Base-by-base conservation (phyloP, 2,329 filamentous ascomycete species). In the Nigrospora oryzae region DNA sequence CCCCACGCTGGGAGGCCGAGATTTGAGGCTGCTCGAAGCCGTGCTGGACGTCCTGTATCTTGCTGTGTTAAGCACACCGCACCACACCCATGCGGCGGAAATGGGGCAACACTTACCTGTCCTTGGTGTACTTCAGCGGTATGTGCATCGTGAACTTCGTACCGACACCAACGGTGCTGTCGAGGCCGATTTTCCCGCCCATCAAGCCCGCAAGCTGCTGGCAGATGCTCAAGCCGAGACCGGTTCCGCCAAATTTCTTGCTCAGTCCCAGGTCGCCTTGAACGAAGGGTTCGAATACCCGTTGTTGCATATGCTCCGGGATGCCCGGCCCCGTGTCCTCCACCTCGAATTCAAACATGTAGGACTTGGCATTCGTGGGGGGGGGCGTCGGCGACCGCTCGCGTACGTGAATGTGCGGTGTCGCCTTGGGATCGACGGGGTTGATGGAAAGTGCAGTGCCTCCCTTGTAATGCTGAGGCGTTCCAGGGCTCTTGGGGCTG, bases 251-350 rank as follows among this genome's bases (percentile, higher is more conserved):
- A 58, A 84, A 94, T 57, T 93, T 93, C 63, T 89, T 94, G 68
- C 86, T 94, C 14, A 96, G 67, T 1, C 89, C 86, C 2, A 93
- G 68, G 58, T 95, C 89, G n/a, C 86, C 90, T 63, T 96, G 90
- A 0, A 95, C 86, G 58, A 96, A 96, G 1, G 90, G 90, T 61
- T 95, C 90, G 59, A 96, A 96, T 11, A 96, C 88, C 53, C 83
- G 83, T 46, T 86, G 73, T 54, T 89, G 88, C 62, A 94, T 78
- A 51, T 84, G 69, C 7, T 82, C 77, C 0, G 88, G 80, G 45
- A 95, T 95, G 28, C 90, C 90, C 0, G 89, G 89, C 0, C 90
- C 90, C 0, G 83, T 91, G 53, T 96, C 90, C 58, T 89, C 76
- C 1, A 95, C 88, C 59, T 94, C 86, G 49, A 95, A 95, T 57